A percentile compares a stretch with the other conserved stretches of the same genome.
Evolutionary conservation across 2,329 filamentous ascomycete species (phyloP).

Genomic region (Aspergillus latus): DNA sequence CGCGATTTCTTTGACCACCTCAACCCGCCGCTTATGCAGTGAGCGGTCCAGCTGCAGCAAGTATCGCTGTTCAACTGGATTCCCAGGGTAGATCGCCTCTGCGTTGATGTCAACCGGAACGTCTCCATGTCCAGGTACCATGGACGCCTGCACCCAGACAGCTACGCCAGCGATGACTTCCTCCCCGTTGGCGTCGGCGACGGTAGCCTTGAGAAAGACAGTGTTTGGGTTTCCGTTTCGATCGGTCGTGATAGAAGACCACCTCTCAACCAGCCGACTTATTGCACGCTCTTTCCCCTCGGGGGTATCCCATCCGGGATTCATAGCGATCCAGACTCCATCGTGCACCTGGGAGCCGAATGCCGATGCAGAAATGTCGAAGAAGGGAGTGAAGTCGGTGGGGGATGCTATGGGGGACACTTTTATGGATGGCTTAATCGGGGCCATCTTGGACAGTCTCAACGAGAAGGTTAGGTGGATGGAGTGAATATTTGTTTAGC

Average conservation of each 20-base stretch:
- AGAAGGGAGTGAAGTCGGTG: conserved; percentile 9
- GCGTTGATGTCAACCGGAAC: conserved; percentile 20
- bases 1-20: conserved; percentile 45
- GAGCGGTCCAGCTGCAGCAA: conserved; percentile 47
- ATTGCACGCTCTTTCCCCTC: conserved; percentile 43
- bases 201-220: conserved; percentile 56
- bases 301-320: conserved; percentile 57
- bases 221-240: conserved; percentile 43
- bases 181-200: conserved; percentile 27
- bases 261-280: conserved; percentile 45
- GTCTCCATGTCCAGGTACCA: conserved; percentile 52
- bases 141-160: conserved; percentile 56
- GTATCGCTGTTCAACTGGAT: conserved; percentile 50
- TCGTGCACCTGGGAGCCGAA: conserved; percentile 56
- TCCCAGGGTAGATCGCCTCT: conserved; percentile 41
- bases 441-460: too few relatives aligned
- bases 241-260: conserved; percentile 42
- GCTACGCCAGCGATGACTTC: conserved; percentile 52
- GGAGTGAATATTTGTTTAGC: background rate
- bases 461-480: background rate
- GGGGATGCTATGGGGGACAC: conserved; percentile 18
- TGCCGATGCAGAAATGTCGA: conserved; percentile 16
- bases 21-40: conserved; percentile 32
- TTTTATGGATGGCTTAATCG: background rate
- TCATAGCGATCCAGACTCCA: conserved; percentile 52